Percentiles rank a stretch among this genome's conserved stretches.
Evolutionary conservation across 345 rosid species (phyloP).

Genomic region (Hevea brasiliensis): DNA sequence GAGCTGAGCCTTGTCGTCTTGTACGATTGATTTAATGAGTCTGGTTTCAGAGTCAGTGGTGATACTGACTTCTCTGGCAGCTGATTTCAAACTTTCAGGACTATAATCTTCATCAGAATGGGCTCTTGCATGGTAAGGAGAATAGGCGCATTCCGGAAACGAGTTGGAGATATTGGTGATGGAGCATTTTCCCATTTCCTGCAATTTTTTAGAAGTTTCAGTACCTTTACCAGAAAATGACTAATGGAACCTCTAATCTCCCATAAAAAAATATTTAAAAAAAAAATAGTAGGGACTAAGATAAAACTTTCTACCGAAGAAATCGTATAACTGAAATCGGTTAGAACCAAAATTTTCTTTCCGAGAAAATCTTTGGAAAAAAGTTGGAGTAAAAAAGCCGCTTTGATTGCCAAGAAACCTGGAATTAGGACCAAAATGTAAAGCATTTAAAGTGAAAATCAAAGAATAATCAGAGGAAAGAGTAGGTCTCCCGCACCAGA

Average conservation of each 20-base stretch:
- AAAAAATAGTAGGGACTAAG: neutral
- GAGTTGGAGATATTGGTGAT: conserved; percentile 28
- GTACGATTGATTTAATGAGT: conserved; percentile 37
- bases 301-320: neutral
- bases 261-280: neutral
- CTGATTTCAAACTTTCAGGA: neutral
- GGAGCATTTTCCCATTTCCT: conserved; percentile 34
- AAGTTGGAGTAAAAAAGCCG: neutral
- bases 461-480: neutral
- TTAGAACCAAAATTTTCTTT: neutral
- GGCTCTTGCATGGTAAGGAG: neutral
- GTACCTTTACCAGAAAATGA: neutral
- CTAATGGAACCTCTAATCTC: neutral
- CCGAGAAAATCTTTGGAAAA: neutral
- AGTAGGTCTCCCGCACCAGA: conserved; percentile 34
- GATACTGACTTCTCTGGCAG: neutral
- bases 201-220: conserved; percentile 8
- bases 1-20: conserved; percentile 49
- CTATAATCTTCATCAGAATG: neutral
- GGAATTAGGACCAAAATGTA: neutral
- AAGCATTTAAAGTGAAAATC: neutral
- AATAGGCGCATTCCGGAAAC: conserved; percentile 14
- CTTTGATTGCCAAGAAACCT: neutral
- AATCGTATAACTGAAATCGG: neutral
- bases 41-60: conserved; percentile 20